Evolutionary conservation across 768 basidiomycete species (phyloP).

Genomic region (Lactarius akahatsu): DNA sequence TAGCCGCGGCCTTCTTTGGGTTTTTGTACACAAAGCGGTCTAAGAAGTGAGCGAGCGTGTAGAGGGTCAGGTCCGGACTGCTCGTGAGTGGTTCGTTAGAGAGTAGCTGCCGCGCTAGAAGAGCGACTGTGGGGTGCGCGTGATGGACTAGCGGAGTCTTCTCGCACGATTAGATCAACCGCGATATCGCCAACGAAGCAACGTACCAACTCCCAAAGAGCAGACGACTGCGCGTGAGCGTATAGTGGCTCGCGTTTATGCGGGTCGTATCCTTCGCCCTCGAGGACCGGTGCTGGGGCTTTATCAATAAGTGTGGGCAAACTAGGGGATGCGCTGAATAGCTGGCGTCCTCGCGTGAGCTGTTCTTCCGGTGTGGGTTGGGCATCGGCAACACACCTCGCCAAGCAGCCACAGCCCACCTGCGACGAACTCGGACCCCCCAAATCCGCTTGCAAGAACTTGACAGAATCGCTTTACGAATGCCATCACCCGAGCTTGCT

Average conservation of each 20-base stretch:
- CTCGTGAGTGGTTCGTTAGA: constrained; percentile 70
- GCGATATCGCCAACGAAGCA: background rate
- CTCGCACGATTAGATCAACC: background rate
- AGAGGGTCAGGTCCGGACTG: constrained; percentile 83
- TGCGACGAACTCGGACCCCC: constrained; percentile 83
- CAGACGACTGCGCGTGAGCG: constrained; percentile 73
- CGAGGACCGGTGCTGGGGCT: background rate
- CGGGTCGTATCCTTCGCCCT: constrained; percentile 64
- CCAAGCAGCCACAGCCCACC: constrained; percentile 86
- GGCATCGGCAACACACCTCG: constrained; percentile 52
- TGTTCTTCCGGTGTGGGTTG: background rate
- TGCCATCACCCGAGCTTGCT: constrained; percentile 65
- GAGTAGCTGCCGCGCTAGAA: constrained; percentile 84
- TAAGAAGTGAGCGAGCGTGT: constrained; percentile 92
- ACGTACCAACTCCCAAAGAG: constrained; percentile 89
- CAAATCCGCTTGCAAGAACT: constrained; percentile 60
- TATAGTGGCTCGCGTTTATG: constrained; percentile 88
- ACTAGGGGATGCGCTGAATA: constrained; percentile 50
- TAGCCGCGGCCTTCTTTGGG: constrained; percentile 69
- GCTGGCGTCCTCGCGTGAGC: constrained; percentile 35
- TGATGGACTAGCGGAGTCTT: constrained; percentile 80
- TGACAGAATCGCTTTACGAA: constrained; percentile 84
- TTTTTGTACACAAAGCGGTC: constrained; percentile 98
- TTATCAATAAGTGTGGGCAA: constrained; percentile 44
- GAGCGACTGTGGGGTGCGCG: constrained; percentile 86